phyloP scores from a whole-genome alignment of 352 stramenopile species.

The Globisporangium barbulae region DNA sequence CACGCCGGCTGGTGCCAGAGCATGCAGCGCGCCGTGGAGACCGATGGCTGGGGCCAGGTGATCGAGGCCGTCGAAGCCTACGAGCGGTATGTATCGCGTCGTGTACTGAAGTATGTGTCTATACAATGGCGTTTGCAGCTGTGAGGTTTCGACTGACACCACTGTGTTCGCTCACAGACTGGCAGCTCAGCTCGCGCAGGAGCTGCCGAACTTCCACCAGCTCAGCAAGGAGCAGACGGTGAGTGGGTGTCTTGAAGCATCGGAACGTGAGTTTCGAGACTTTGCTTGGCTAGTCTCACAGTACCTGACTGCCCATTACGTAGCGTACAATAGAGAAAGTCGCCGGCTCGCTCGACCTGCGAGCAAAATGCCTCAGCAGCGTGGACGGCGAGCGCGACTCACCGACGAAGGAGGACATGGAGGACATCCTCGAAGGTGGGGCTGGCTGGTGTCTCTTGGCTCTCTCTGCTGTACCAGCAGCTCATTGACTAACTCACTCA shows the following conservation, averaged over 20 bases:
- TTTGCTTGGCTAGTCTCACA: not conserved
- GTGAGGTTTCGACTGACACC: too few relatives aligned
- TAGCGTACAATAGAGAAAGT: slow-evolving; percentile 38
- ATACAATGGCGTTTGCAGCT: too few relatives aligned
- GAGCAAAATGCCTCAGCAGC: slow-evolving; percentile 49
- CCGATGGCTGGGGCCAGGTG: slow-evolving; percentile 65
- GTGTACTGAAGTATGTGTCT: not conserved
- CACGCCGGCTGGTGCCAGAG: slow-evolving; percentile 54
- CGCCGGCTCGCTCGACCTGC: slow-evolving; percentile 44
- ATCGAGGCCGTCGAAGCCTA: slow-evolving; percentile 78
- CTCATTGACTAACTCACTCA: not conserved
- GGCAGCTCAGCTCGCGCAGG: slow-evolving; percentile 30
- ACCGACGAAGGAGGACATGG: slow-evolving; percentile 70
- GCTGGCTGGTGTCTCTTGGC: not conserved
- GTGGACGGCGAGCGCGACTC: slow-evolving; percentile 47
- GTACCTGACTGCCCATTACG: not conserved
- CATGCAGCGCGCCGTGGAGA: slow-evolving; percentile 56
- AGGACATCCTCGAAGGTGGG: slow-evolving; percentile 42
- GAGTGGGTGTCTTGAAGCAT: not conserved
- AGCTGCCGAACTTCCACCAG: slow-evolving; percentile 35
- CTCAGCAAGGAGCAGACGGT: slow-evolving; percentile 42
- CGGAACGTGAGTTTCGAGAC: not conserved
- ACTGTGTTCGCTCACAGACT: slow-evolving; percentile 24
- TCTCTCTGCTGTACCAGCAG: not conserved
- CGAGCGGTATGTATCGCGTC: slow-evolving; percentile 37